Base-by-base conservation (phyloP, 768 basidiomycete species). In the Epithele typhae region DNA sequence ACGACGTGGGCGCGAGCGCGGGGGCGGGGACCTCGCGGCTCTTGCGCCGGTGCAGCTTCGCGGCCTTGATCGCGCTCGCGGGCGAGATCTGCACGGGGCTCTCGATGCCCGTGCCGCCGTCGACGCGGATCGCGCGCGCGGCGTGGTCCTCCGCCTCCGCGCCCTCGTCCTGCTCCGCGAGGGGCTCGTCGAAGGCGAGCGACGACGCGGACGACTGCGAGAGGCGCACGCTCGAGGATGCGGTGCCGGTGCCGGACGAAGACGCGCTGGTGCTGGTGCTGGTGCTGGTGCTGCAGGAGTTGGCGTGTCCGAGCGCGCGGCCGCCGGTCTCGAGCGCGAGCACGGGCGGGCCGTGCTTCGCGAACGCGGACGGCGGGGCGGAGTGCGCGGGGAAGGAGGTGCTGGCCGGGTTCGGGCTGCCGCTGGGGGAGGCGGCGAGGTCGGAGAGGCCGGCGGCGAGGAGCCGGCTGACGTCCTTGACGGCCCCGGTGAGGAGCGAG, bases 381-480 rank as follows among this genome's bases (percentile, higher is more conserved):
- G 44, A 36, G n/a, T n/a, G n/a, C n/a, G n/a, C n/a, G n/a, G n/a
- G n/a, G 43, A 46, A 17, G 52, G 33, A 25, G 36, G 49, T n/a
- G 51, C 23, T n/a, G 18, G 58, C 41, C n/a, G 54, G 45, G 5
- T 50, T 48, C n/a, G n/a, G n/a, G n/a, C n/a, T n/a, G n/a, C n/a
- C n/a, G n/a, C n/a, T n/a, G n/a, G 53, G 34, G n/a, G 59, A 46
- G 30, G 64, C 51, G 12, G 56, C 59, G 17, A 70, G 49, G 23
- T 69, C 70, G 25, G 52, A 60, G 37, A 67, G 63, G 21, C 63
- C 78, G 0, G 77, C 74, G 4, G 77, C 72, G 24, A 88, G 64
- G 38, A 85, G 66, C 27, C 82, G 70, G 46, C 76, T 66, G 32
- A 81, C 68, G 24, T 80, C 84, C 54, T 76, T 78, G 54, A 87